Conservation (phyloP, 2,329 filamentous ascomycete species). For the Exophiala xenobiotica region DNA sequence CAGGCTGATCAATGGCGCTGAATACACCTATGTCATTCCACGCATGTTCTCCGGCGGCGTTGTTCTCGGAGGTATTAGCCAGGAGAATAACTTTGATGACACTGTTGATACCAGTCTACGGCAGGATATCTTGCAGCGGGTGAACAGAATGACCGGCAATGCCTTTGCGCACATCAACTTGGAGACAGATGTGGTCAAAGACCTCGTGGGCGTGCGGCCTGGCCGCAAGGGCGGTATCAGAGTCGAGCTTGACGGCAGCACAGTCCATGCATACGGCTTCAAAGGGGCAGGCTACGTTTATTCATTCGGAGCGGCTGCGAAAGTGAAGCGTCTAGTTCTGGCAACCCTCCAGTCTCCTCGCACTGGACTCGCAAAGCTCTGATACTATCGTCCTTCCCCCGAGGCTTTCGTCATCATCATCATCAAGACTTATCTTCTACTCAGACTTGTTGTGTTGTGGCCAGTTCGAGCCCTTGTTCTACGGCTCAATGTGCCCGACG, state of each 20-base stretch:
- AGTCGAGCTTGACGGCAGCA: slow-evolving; percentile 2
- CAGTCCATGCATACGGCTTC: slow-evolving; percentile 7
- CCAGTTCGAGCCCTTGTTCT: too few relatives aligned
- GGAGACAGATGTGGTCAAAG: not conserved
- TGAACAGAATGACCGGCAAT: slow-evolving; percentile 2
- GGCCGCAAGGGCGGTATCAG: slow-evolving; percentile 4
- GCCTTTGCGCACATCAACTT: slow-evolving; percentile 1
- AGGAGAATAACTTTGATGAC: slow-evolving; percentile 1
- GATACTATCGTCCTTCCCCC: not conserved
- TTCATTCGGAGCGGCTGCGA: slow-evolving; percentile 6
- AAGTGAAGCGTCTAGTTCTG: slow-evolving; percentile 4
- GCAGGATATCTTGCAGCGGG: slow-evolving; percentile 1
- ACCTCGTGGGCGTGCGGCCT: slow-evolving; percentile 4
- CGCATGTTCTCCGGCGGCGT: slow-evolving; percentile 6
- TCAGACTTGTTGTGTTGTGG: too few relatives aligned
- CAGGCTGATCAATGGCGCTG: not conserved
- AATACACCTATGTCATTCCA: slow-evolving; percentile 9
- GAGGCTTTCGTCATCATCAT: not conserved
- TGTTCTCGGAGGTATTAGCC: slow-evolving; percentile 1
- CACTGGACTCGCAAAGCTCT: not conserved
- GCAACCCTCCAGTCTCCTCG: not conserved
- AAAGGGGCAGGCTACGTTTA: slow-evolving; percentile 4
- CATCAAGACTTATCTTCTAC: too few relatives aligned
- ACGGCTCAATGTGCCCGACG: too few relatives aligned
- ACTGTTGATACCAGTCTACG: not conserved